Evolutionary conservation across 2,329 filamentous ascomycete species (phyloP).

Genomic region (Colletotrichum musae): DNA sequence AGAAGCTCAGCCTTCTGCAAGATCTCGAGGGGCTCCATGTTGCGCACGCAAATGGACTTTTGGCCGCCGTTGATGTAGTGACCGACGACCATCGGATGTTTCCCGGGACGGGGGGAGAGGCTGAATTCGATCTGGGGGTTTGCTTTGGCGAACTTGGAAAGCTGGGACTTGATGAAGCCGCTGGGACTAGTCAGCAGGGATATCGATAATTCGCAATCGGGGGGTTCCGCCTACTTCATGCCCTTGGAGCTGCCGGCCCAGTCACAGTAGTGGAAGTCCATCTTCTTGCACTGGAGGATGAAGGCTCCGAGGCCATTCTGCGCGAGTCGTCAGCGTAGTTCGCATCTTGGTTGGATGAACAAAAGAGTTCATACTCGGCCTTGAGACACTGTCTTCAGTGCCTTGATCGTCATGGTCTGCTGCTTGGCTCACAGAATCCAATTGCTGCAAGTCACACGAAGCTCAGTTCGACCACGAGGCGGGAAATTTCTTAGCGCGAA

Average conservation of each 20-base stretch:
- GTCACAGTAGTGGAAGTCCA: conserved; percentile 98
- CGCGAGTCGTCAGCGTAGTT: conserved; percentile 3
- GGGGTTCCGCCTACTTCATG: conserved; percentile 79
- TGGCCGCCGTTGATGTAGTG: conserved; percentile 92
- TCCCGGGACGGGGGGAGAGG: conserved; percentile 89
- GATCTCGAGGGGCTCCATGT: conserved; percentile 85
- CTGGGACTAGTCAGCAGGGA: conserved; percentile 61
- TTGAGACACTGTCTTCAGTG: conserved; percentile 65
- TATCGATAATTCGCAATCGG: background rate
- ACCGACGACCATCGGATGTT: conserved; percentile 90
- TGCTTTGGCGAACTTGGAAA: conserved; percentile 82
- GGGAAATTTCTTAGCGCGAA: conserved; percentile 41
- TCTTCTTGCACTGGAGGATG: conserved; percentile 95
- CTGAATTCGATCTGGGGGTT: conserved; percentile 94
- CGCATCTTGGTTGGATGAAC: too few species aligned
- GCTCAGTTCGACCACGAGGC: conserved; percentile 16
- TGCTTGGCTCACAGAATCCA: conserved; percentile 30
- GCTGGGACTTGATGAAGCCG: conserved; percentile 83
- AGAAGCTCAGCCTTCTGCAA: conserved; percentile 83
- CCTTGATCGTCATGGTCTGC: conserved; percentile 67
- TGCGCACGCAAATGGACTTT: conserved; percentile 90
- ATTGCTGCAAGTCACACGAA: conserved; percentile 26
- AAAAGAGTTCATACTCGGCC: conserved; percentile 62
- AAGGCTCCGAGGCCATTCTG: conserved; percentile 98
- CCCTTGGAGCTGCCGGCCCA: conserved; percentile 93